phyloP scores from a whole-genome alignment of 2,329 filamentous ascomycete genomes.

The Sclerotinia glacialis region DNA sequence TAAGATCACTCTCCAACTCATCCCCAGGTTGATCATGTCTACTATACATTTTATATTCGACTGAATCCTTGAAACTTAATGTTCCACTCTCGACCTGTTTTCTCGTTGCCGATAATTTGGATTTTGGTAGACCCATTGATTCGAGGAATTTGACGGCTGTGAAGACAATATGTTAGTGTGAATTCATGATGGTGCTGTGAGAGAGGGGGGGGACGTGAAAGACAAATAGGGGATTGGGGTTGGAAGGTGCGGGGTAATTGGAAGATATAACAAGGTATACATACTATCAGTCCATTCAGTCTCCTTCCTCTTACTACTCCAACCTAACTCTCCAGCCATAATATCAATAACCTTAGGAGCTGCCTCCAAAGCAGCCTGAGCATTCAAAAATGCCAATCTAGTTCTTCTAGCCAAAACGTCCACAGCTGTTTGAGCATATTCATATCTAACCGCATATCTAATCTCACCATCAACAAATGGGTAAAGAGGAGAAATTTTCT shows the following conservation, averaged over 20 bases:
- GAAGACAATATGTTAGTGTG: constrained; percentile 5
- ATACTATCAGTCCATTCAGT: constrained; percentile 75
- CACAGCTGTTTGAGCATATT: constrained; percentile 87
- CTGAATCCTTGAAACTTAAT: constrained; percentile 54
- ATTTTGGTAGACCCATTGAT: constrained; percentile 63
- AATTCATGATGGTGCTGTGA: background rate
- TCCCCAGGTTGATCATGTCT: constrained; percentile 53
- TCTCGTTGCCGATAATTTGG: constrained; percentile 56
- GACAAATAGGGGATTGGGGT: background rate
- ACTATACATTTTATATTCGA: constrained; percentile 62
- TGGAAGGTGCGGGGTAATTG: background rate
- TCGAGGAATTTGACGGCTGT: constrained; percentile 58
- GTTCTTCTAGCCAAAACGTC: constrained; percentile 85
- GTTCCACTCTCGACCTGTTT: constrained; percentile 60
- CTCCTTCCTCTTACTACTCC: constrained; percentile 70
- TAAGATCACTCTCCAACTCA: constrained; percentile 37
- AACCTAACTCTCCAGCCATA: constrained; percentile 80
- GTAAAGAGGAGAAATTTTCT: constrained; percentile 76
- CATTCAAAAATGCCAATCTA: constrained; percentile 84
- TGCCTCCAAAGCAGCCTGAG: constrained; percentile 83
- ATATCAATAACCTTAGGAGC: constrained; percentile 83
- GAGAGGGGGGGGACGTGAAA: background rate
- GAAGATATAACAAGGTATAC: constrained; percentile 40
- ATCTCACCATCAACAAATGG: constrained; percentile 92
- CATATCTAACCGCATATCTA: constrained; percentile 80